Evolutionary conservation across 1,284 basidiomycete species (phyloP), one percentile per base, ranked within the genome.

Genomic region (Boletus semigastroideus): DNA sequence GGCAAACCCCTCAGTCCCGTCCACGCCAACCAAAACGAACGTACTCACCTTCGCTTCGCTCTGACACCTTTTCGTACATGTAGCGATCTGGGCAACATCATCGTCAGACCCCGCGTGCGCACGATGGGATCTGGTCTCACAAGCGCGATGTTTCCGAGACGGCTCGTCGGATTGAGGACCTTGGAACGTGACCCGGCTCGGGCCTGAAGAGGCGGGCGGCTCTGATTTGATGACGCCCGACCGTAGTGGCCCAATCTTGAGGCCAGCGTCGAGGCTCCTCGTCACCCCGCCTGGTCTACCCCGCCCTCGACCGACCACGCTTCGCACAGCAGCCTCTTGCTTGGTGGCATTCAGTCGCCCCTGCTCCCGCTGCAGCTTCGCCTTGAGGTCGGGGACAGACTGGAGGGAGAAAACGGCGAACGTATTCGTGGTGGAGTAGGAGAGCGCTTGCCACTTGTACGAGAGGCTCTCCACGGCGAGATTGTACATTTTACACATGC

Each of bases 21-120:
- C 16, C n/a, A 20, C 37, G 9, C 5, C 12, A 22, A 36, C 34
- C 16, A 36, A n/a, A 36, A 5, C 34, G 16, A 17, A 36, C 31
- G 9, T 11, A 13, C 71, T 53, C 62, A 91, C 91, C 83, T 77
- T 89, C 87, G 56, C 90, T 87, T 33, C 93, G 78, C 62, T 90
- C 89, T 1, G 83, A 82, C 17, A 90, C 77, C 71, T 92, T 93
- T 69, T 96, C 93, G 65, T 90, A 93, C 92, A 96, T 95, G 69
- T 97, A 97, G 28, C 89, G 83, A 73, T 94, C 90, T 92, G 56
- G 5, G 11, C 17, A 12, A 8, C 31, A 14, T 31, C 13, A 6
- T 31, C 25, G 25, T 31, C 31, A 31, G 17, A n/a, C 46, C 67
- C 42, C 64, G 46, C n/a, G 53, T 40, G 19, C 28, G 10, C 33